Conservation (phyloP, 352 stramenopile species). For the Globisporangium takayamanum region DNA sequence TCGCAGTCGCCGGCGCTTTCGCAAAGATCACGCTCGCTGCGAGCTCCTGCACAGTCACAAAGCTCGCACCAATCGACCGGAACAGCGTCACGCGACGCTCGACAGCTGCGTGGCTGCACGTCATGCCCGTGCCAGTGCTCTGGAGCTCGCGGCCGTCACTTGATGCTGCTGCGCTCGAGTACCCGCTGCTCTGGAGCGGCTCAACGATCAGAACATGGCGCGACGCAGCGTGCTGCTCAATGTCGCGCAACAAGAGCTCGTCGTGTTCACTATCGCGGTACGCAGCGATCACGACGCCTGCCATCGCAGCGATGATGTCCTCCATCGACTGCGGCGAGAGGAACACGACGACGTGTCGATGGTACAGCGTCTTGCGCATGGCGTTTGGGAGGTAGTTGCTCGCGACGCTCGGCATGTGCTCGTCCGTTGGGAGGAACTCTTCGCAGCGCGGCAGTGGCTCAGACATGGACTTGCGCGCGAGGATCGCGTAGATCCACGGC, state of each 20-base stretch:
- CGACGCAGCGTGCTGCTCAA: conserved; percentile 39
- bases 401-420: conserved; percentile 43
- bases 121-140: not conserved
- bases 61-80: conserved; percentile 51
- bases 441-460: conserved; percentile 73
- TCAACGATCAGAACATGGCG: conserved; percentile 65
- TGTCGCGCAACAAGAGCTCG: conserved; percentile 40
- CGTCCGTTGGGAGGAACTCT: conserved; percentile 58
- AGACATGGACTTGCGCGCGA: conserved; percentile 64
- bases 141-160: conserved; percentile 36
- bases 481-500: conserved; percentile 73
- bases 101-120: conserved; percentile 18
- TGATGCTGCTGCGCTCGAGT: conserved; percentile 44
- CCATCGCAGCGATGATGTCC: conserved; percentile 69
- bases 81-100: conserved; percentile 60
- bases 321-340: conserved; percentile 70
- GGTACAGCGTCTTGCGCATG: conserved; percentile 70
- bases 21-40: conserved; percentile 81
- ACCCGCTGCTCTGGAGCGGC: conserved; percentile 35
- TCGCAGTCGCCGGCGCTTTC: conserved; percentile 45
- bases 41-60: conserved; percentile 77
- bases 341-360: conserved; percentile 69
- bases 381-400: conserved; percentile 72
- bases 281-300: conserved; percentile 49
- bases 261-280: conserved; percentile 53